Percentiles rank a stretch among this genome's conserved stretches.
phyloP scores from a whole-genome alignment of 208 protist species.

The Sergeia podlipaevii region DNA sequence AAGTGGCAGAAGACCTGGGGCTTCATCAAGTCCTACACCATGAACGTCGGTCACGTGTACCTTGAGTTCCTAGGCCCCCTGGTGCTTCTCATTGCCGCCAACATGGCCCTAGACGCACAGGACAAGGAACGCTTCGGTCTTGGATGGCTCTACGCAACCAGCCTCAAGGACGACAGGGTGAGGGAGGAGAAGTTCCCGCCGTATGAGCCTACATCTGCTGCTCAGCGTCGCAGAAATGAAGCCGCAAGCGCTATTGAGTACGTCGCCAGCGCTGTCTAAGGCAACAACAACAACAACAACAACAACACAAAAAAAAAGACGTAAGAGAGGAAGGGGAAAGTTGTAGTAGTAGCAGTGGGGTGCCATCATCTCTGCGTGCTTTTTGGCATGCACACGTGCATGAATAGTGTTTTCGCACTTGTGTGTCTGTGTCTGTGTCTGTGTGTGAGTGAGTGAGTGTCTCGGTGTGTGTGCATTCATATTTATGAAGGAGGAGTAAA shows the following conservation, averaged over 20 bases:
- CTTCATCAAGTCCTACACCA: slow-evolving; percentile 57
- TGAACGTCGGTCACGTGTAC: slow-evolving; percentile 37
- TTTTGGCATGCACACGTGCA: too few species aligned
- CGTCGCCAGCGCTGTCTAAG: slow-evolving; percentile 39
- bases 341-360: slow-evolving; percentile 6
- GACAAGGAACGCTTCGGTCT: slow-evolving; percentile 82
- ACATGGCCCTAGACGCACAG: slow-evolving; percentile 43
- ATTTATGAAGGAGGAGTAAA: too few species aligned
- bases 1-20: slow-evolving; percentile 12
- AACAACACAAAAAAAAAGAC: slow-evolving; percentile 4
- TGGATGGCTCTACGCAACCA: slow-evolving; percentile 58
- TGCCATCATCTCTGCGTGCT: background rate
- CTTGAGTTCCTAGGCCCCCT: slow-evolving; percentile 52
- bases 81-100: slow-evolving; percentile 41
- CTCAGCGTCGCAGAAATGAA: slow-evolving; percentile 59
- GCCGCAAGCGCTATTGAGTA: slow-evolving; percentile 70
- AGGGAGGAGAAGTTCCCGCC: slow-evolving; percentile 77
- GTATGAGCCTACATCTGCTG: slow-evolving; percentile 57
- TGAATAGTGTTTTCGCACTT: background rate
- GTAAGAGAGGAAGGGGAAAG: background rate
- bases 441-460: too few species aligned
- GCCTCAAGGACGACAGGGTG: slow-evolving; percentile 52
- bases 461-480: too few species aligned
- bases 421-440: background rate
- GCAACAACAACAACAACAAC: background rate